phyloP scores from a whole-genome alignment of 2,329 filamentous ascomycete species.

The Alternaria sp. region DNA sequence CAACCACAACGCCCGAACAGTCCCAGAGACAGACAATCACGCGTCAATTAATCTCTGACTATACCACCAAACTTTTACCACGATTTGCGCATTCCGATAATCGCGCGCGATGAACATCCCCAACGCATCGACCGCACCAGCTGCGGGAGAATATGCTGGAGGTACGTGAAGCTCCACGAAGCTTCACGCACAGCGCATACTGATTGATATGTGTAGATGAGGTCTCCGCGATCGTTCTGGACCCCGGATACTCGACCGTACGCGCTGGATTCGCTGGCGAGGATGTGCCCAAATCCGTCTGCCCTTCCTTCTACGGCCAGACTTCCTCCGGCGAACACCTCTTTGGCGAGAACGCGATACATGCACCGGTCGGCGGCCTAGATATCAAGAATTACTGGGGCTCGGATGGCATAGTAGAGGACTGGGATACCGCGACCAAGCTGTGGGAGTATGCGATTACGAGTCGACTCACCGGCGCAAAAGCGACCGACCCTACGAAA shows the following conservation, averaged over 20 bases:
- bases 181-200: constrained; percentile 12
- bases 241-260: constrained; percentile 89
- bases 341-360: constrained; percentile 91
- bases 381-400: constrained; percentile 94
- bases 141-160: constrained; percentile 58
- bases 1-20: constrained; percentile 19
- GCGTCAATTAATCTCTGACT: constrained; percentile 34
- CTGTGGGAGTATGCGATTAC: constrained; percentile 95
- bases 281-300: constrained; percentile 92
- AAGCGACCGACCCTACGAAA: constrained; percentile 72
- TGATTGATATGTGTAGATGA: constrained; percentile 72
- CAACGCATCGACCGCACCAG: constrained; percentile 51
- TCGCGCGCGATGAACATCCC: constrained; percentile 47
- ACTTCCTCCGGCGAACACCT: constrained; percentile 64
- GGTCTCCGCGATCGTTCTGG: constrained; percentile 94
- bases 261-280: constrained; percentile 97
- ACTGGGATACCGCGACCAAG: constrained; percentile 91
- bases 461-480: constrained; percentile 82
- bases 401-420: constrained; percentile 87
- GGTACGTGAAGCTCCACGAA: constrained; percentile 37
- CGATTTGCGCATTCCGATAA: constrained; percentile 23
- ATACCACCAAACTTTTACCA: neutral
- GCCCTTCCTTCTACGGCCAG: constrained; percentile 86
- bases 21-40: constrained; percentile 21
- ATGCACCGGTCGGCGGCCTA: constrained; percentile 76